These are phyloP conservation scores for Tolypocladium ophioglossoides DNA, from an alignment of 2,329 filamentous ascomycete genomes.

Conservation along the genomic window DNA sequence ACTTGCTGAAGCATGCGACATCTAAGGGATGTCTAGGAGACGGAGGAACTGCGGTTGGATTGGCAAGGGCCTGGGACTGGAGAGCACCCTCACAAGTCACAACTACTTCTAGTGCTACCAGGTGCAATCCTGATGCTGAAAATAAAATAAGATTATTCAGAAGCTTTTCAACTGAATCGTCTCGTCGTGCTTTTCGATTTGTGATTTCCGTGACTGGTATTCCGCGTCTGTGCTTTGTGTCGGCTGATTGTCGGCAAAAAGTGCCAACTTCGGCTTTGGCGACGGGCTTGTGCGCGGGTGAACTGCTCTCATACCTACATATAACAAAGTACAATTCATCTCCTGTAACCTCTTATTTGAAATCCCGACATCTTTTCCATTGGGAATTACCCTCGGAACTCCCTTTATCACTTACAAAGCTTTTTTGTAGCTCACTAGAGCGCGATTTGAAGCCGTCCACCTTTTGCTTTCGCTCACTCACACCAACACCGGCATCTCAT, in stretches of 20 bases:
- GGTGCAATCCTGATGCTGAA: background rate
- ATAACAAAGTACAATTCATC: background rate
- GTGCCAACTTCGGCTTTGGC: background rate
- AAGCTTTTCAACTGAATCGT: background rate
- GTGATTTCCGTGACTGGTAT: background rate
- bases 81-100: background rate
- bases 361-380: background rate
- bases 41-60: background rate
- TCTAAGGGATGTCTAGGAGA: background rate
- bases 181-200: background rate
- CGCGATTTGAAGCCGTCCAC: background rate
- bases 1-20: background rate
- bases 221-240: background rate
- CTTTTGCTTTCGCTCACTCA: background rate
- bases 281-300: background rate
- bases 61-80: background rate
- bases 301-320: background rate
- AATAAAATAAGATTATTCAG: background rate
- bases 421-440: background rate
- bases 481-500: background rate
- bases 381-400: too few species aligned
- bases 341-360: background rate
- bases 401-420: background rate
- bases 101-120: background rate
- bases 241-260: conserved; percentile 4